Base-by-base conservation (phyloP, 495 filamentous ascomycete genomes). In the Apodospora peruviana region DNA sequence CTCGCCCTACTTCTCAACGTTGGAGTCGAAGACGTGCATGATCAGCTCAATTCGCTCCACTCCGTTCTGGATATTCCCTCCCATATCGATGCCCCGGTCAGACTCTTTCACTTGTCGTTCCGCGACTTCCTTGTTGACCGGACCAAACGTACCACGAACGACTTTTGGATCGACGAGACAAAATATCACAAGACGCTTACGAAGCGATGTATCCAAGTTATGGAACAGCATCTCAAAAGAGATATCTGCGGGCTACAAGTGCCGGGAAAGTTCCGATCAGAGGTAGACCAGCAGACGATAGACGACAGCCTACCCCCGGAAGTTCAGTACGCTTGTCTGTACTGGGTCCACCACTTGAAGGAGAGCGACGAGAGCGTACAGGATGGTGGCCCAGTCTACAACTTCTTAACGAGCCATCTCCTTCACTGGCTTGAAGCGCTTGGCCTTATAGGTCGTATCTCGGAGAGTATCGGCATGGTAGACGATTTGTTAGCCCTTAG, bases 91-190 rank as follows among this genome's bases (percentile, higher is more conserved):
- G 17, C 35, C 20, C 58, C 56, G 0, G 52, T 68, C 24, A 41
- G 54, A n/a, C 34, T 58, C 27, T 68, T 69, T 39, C 74, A 81
- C 50, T 64, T 62, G 20, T 78, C 73, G 4, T 76, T 81, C 50
- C 73, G 72, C 37, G 76, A 80, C 52, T 79, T 72, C 55, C 68
- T 81, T 12, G 42, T 78, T 36, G 62, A 73, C 52, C 35, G 52
- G 35, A 43, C 59, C 12, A 57, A 56, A 43, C 61, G 65, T 43
- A 25, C 36, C 4, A 58, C 66, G 49, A 36, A 35, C 38, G 24
- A 38, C 21, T 73, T 74, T 56, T 68, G 60, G 58, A 57, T 77
- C 22, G 58, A 76, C 45, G 64, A 73, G 54, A 55, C 51, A 49
- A 25, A 35, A 49, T 49, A 49, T 49, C 47, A 55, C 29, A 10